Evolutionary conservation across 1,139 yeast species (phyloP), one percentile per base, ranked within the genome.

Genomic region (Nakaseomyces delphensis): DNA sequence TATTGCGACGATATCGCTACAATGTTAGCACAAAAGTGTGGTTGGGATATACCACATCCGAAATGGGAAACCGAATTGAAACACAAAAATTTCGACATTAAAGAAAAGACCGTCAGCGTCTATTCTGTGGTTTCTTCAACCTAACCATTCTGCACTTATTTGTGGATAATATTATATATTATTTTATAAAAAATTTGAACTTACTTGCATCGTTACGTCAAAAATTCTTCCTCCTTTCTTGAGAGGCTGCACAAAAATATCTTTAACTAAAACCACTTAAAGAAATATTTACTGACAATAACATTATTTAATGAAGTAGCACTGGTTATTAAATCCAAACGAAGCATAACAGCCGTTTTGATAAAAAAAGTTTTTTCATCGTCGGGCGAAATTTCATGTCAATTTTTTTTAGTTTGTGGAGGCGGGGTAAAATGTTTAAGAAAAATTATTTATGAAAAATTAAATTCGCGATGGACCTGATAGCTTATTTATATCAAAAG

Each of bases 1-100:
- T 77, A 76, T 52, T 87, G 97, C 64, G 97, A 91, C 58, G 94
- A 85, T 50, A 86, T 77, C 9, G 91, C 89, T 7, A 74, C 79
- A 32, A 76, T 77, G 60, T 62, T 89, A 3, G 71, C 81, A 45
- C 69, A 71, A 31, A 65, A 69, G 47, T 66, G 86, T 40, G 76
- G 74, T 1, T 86, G 96, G 96, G 63, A 68, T 4, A 68, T 86
- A 37, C 70, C 77, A 0, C 95, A 84, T 54, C 66, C 70, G 18
- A 71, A 50, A 33, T 62, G 65, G 65, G 37, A 20, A 8, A 46
- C 47, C 11, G 40, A 44, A 16, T 44, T 60, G 32, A 56, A 56
- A 43, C 41, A 48, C 9, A 51, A 48, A 27, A 46, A 50, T n/a
- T 52, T 57, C 25, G 46, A 48, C n/a, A 51, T 50, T 38, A 50